Conservation (phyloP, 805 yeast genomes). For the Lipomyces yamanashiensis region DNA sequence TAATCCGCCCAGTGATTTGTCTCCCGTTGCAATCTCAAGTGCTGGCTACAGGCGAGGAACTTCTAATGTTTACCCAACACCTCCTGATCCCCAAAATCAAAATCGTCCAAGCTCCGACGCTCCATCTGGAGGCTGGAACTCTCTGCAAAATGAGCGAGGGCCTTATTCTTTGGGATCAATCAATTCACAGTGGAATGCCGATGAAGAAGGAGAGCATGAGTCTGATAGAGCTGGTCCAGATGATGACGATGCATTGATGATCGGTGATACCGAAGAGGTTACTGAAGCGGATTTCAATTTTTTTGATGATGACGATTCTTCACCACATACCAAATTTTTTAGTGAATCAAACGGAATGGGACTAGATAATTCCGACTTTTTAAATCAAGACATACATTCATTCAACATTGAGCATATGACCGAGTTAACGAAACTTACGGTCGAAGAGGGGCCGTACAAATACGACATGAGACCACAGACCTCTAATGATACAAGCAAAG, state of each 20-base stretch:
- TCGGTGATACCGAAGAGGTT: constrained; percentile 47
- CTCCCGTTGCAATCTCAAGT: constrained; percentile 10
- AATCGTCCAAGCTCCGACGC: constrained; percentile 15
- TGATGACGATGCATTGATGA: constrained; percentile 33
- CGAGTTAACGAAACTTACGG: constrained; percentile 11
- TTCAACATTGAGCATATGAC: constrained; percentile 16
- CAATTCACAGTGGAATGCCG: constrained; percentile 11
- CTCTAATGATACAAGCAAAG: not conserved
- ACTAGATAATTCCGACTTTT: constrained; percentile 13
- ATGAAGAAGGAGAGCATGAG: constrained; percentile 4
- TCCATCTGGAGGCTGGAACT: constrained; percentile 14
- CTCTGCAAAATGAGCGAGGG: constrained; percentile 7
- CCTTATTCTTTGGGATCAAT: constrained; percentile 10
- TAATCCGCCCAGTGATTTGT: constrained; percentile 13
- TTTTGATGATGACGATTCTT: constrained; percentile 43
- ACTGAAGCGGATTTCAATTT: constrained; percentile 52
- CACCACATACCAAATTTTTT: constrained; percentile 15
- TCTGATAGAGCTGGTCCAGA: constrained; percentile 24
- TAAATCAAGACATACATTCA: constrained; percentile 14
- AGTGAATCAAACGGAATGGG: constrained; percentile 22
- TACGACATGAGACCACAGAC: not conserved
- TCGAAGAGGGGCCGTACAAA: constrained; percentile 2
- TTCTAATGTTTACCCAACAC: constrained; percentile 44
- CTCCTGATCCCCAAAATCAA: constrained; percentile 43
- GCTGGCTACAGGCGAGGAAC: constrained; percentile 9